phyloP scores from a whole-genome alignment of 495 filamentous ascomycete species.

The Staphylotrichum tortipilum region DNA sequence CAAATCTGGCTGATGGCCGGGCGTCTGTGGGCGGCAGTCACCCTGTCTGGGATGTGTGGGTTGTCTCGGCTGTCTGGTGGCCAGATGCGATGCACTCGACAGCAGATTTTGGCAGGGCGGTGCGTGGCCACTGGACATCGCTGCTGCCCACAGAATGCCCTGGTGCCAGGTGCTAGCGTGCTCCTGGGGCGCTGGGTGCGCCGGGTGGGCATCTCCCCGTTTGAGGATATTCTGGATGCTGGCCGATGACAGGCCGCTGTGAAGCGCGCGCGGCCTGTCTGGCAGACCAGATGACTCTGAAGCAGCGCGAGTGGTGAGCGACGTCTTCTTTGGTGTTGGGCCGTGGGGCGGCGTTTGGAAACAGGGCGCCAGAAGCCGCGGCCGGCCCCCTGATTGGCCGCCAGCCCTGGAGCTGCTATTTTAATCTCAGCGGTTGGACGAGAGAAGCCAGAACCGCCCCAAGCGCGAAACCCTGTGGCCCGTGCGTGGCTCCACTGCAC shows the following conservation, averaged over 20 bases:
- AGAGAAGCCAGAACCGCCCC: too few relatives aligned
- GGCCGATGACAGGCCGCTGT: conserved; percentile 8
- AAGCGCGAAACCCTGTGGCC: not conserved
- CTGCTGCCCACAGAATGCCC: too few relatives aligned
- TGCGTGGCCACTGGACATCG: too few relatives aligned
- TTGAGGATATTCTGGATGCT: not conserved
- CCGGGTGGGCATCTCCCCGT: too few relatives aligned
- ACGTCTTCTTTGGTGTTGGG: conserved; percentile 1
- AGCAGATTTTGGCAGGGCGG: too few relatives aligned
- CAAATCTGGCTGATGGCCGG: not conserved
- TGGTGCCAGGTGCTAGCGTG: too few relatives aligned
- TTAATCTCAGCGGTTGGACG: conserved; percentile 12
- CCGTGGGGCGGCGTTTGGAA: conserved; percentile 11
- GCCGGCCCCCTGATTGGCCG: conserved; percentile 17
- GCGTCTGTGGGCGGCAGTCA: not conserved
- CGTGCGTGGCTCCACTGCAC: not conserved
- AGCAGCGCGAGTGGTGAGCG: conserved; percentile 11
- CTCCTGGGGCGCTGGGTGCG: too few relatives aligned
- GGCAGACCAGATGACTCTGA: conserved; percentile 4
- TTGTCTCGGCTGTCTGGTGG: not conserved
- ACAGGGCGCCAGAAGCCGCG: conserved; percentile 1
- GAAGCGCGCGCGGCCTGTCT: conserved; percentile 9
- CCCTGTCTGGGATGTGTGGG: too few relatives aligned
- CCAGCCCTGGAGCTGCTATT: conserved; percentile 11
- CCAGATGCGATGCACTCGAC: not conserved